Base-by-base conservation (phyloP, 2,329 filamentous ascomycete genomes). In the Fusarium austroafricanum region DNA sequence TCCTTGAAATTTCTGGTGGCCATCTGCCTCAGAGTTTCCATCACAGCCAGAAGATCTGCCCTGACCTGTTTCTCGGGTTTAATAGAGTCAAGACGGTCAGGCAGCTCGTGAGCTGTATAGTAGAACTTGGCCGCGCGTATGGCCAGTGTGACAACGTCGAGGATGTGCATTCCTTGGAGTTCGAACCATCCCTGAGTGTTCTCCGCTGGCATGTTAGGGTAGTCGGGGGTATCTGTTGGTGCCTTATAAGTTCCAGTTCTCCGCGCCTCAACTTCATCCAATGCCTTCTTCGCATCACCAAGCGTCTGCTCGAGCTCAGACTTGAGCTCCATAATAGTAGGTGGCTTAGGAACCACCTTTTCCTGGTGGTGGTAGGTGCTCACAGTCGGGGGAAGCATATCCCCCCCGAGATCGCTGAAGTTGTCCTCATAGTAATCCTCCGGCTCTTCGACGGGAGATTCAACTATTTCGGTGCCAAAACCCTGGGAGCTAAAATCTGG, bases 91-190 rank as follows among this genome's bases (percentile, higher is more conserved):
- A 98, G 83, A 37, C 92, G 90, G 71, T 96, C 91, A 2, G 94
- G 93, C 53, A 94, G 86, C 74, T 96, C 92, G 76, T 98, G 96
- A 6, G 93, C 88, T 0, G 94, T 97, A 80, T 99, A 98, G 81
- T 98, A 99, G 73, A 96, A 90, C 80, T 96, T 97, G 51, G 96
- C 96, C 2, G 95, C 94, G 52, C 94, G 89, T 71, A 99, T 98
- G n/a, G 95, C 95, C 53, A 98, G 84, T 2, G 96, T 99, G 76
- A 96, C 91, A 53, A 97, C 90, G 77, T 98, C 95, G 56, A 98
- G 87, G 37, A 99, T 89, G 74, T 96, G 92, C 83, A 98, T 89
- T 18, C 95, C 96, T 77, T 97, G 93, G 21, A 97, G 86, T 78
- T 97, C 93, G 77, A 92, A 88, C 89, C 92, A 97, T 10, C 89